Evolutionary conservation across 805 yeast genomes (phyloP), one percentile per base, ranked within the genome.

Genomic region (Crinitomyces ghanaensis): DNA sequence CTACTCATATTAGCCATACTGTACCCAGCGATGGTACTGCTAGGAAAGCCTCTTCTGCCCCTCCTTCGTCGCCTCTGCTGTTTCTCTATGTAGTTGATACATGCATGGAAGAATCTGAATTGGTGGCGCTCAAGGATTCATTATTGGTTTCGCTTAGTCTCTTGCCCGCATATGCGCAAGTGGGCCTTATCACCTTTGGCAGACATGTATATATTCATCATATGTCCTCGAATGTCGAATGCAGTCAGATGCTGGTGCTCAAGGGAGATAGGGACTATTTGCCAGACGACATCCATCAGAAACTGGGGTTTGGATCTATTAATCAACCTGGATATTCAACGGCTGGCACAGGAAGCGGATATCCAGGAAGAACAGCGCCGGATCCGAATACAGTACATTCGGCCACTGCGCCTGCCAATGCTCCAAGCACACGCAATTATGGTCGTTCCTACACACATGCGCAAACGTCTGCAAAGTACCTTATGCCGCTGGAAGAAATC

Each of bases 131-230:
- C 56, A 85, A 81, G 51, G 93, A 84, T 45, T 68, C 88, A 13
- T 65, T 85, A 48, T 70, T 82, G 31, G 69, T 80, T 36, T 74
- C 93, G 1, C 65, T 86, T 42, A 70, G 81, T 33, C 60, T 82
- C 44, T 69, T 86, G 48, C 97, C 97, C 12, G 88, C 88, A 30
- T 84, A 86, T 48, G 80, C 94, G 1, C 63, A 85, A 34, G 72
- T 86, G 37, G 95, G 96, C 26, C 66, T 86, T 49, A 72, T 86
- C 50, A 82, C 95, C n/a, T 82, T 61, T 50, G 96, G 95, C 35
- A 80, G 91, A 15, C 82, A 79, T 59, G 88, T 86, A 31, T 83
- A 81, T 50, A 77, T 86, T 31, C 93, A 85, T 55, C 95, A 85
- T 54, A 61, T 85, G 40, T 71, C 76, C 7, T 6, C 22, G 9